Evolutionary conservation across 305 asterid species (phyloP), one percentile per base, ranked within the genome.

Genomic region (Fraxinus sp.): DNA sequence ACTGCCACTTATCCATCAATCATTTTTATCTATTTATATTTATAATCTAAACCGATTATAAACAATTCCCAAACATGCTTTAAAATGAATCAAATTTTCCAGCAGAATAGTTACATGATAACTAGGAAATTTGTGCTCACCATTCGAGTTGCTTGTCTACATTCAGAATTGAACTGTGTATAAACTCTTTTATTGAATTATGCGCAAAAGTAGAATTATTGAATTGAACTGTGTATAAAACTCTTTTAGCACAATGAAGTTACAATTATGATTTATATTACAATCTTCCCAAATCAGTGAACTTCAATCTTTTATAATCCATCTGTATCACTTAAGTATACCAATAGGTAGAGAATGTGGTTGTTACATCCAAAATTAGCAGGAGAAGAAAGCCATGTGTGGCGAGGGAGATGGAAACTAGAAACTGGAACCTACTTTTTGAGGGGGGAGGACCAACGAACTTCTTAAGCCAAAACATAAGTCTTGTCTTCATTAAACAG

Each of bases 391-490:
- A 13, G 49, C 36, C 33, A 30, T 33, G 22, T 57, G 37, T 13
- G 37, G 75, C 26, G 5, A 37, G 71, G 26, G 72, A 33, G 62
- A 52, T 39, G 16, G 16, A 52, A 46, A 39, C 73, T 43, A 72
- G 55, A 59, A 39, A 32, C 79, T 55, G 70, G 62, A 52, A 37
- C 52, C 24, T 39, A 79, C 46, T 79, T 74, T 37, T 66, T 62
- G 77, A 55, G 70, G 32, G 77, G 70, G 70, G 24, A 80, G 70
- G 72, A 28, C 59, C n/a, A 79, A 66, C 59, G 4, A 83, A 80
- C 62, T 80, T 72, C 82, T 37, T 39, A 68, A 70, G 73, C 83
- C 16, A 72, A 18, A 33, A 32, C 22, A 16, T 11, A 28, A 70
- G 11, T 26, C 3, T 1, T 13, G 41, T 30, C 37, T 68, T 62